Base-by-base conservation (phyloP, 495 filamentous ascomycete genomes). In the Hypoxylon subgilvum region DNA sequence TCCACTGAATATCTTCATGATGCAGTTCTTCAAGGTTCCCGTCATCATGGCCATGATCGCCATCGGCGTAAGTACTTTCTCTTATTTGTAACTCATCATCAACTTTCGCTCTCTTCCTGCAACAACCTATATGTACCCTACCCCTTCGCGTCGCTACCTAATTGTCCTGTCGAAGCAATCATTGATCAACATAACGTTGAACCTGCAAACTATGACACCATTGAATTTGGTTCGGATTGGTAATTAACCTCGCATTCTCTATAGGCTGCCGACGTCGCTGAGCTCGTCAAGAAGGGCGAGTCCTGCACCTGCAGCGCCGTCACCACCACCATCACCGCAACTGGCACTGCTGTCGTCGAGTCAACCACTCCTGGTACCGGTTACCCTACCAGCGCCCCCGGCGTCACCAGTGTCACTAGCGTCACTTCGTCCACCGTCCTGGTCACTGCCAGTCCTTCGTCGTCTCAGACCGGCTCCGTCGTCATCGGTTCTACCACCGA, bases 11-110 rank as follows among this genome's bases (percentile, higher is more conserved):
- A 45, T 46, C 58, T 28, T 54, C 61, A 71, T 49, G 51, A 75
- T 75, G 73, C 71, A 72, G 63, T 64, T 71, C 60, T 51, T 56
- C 46, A 69, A 69, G 53, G n/a, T 40, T 51, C 8, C 73, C 52
- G 46, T 65, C 45, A 30, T 61, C 42, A 30, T 72, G 40, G 56
- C 69, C 61, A 65, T 74, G 46, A 50, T 67, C 56, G 57, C 61
- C 41, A 22, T 71, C 59, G 53, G 72, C 74, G 77, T 80, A 60
- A 73, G 77, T 77, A 41, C 22, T 38, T 18, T 3, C 21, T 12
- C 10, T 18, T 3, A n/a, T 39, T 21, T 2, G 19, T 32, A 13
- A 40, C 22, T 23, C 25, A 2, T 17, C 10, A 14, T 22, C 22
- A 16, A 9, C 21, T 6, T 28, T 28, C 6, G 25, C 16, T 27